phyloP scores from a whole-genome alignment of 1,284 basidiomycete species.

The Psilocybe mexicana region DNA sequence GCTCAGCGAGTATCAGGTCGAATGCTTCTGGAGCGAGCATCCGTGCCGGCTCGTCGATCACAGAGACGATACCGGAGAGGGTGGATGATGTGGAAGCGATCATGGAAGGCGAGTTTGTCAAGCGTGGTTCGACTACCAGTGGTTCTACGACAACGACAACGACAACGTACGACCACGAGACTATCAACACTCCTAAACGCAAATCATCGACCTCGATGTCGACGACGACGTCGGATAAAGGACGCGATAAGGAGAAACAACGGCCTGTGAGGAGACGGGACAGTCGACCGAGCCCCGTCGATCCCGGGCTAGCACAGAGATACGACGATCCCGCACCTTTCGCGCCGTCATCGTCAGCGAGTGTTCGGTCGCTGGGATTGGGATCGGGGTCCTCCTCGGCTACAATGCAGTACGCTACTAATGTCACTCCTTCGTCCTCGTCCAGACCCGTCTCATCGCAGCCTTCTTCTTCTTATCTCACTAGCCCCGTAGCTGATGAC shows the following conservation, averaged over 20 bases:
- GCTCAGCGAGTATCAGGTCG: conserved; percentile 39
- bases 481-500: conserved; percentile 12
- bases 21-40: conserved; percentile 27
- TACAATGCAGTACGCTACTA: conserved; percentile 25
- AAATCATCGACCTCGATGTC: too few species aligned
- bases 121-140: neutral
- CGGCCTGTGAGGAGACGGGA: too few species aligned
- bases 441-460: conserved; percentile 2
- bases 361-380: neutral
- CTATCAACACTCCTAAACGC: too few species aligned
- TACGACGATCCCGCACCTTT: too few species aligned
- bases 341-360: too few species aligned
- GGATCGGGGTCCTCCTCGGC: conserved; percentile 17
- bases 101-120: neutral
- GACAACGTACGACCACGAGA: neutral
- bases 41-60: conserved; percentile 28
- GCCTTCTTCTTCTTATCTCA: conserved; percentile 12
- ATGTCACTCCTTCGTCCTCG: conserved; percentile 12
- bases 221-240: neutral
- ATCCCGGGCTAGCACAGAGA: too few species aligned
- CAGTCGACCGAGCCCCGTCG: too few species aligned
- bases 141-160: conserved; percentile 1
- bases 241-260: too few species aligned
- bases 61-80: conserved; percentile 29
- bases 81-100: conserved; percentile 26